Evolutionary conservation across 305 asterid genomes (phyloP).

Genomic region (Fraxinus baroniana): DNA sequence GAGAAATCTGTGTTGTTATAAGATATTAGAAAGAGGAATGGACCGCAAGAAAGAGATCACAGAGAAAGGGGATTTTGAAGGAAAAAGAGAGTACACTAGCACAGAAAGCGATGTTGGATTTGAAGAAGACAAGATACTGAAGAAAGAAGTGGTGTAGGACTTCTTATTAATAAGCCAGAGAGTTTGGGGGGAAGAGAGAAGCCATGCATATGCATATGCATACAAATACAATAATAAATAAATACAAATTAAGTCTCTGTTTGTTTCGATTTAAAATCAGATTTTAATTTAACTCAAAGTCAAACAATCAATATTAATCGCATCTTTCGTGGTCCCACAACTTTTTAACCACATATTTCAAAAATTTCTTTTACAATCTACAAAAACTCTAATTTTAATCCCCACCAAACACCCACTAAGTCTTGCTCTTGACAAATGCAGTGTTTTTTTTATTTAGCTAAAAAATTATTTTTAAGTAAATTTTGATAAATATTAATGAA

Average conservation of each 20-base stretch:
- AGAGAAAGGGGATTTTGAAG: slow-evolving; percentile 5
- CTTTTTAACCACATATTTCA: too few species aligned
- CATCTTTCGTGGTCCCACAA: too few species aligned
- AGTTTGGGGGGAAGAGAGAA: neutral
- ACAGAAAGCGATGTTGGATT: slow-evolving; percentile 54
- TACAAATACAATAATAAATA: neutral
- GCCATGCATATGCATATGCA: neutral
- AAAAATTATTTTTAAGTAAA: too few species aligned
- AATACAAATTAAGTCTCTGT: neutral
- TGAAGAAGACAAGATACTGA: slow-evolving; percentile 48
- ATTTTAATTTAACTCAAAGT: too few species aligned
- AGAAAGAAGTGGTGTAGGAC: slow-evolving; percentile 22
- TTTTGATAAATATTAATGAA: neutral
- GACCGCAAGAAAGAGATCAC: slow-evolving; percentile 43
- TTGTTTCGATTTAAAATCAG: too few species aligned
- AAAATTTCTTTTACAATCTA: too few species aligned
- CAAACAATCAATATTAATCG: too few species aligned
- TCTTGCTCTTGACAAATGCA: too few species aligned
- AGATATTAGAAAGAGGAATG: slow-evolving; percentile 38
- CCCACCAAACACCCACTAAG: too few species aligned
- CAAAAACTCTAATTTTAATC: too few species aligned
- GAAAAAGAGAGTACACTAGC: slow-evolving; percentile 26
- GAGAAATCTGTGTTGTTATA: slow-evolving; percentile 31
- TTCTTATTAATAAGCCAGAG: slow-evolving; percentile 26
- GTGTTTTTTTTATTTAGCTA: neutral